phyloP scores from a whole-genome alignment of 192 early-diverging fungal genomes.

The Podila epigama region DNA sequence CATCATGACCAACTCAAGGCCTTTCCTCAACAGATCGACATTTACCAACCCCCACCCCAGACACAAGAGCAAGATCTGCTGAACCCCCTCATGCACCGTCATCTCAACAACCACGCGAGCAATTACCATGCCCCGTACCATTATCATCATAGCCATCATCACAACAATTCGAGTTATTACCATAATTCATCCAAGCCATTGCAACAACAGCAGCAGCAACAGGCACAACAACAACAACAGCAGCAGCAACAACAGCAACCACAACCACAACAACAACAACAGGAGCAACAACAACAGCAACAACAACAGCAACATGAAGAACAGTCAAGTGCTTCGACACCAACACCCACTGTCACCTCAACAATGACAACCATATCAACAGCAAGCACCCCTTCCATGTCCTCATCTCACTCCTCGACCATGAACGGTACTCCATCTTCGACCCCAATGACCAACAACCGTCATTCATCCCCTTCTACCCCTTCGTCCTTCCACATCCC shows the following conservation, averaged over 20 bases:
- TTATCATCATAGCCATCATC: constrained; percentile 11
- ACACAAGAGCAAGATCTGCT: constrained; percentile 16
- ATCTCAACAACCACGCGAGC: constrained; percentile 16
- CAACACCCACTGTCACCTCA: constrained; percentile 30
- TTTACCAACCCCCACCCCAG: constrained; percentile 29
- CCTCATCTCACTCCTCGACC: constrained; percentile 11
- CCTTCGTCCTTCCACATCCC: constrained; percentile 42
- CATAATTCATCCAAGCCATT: neutral
- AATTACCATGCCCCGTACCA: constrained; percentile 13
- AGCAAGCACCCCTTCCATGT: constrained; percentile 40
- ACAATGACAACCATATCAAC: constrained; percentile 29
- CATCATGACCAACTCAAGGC: constrained; percentile 23
- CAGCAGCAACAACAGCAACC: constrained; percentile 6
- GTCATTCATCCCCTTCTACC: constrained; percentile 19
- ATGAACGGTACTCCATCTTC: constrained; percentile 21
- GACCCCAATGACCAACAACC: constrained; percentile 2
- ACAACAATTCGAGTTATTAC: constrained; percentile 7
- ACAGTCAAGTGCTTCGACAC: constrained; percentile 35
- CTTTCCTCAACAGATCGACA: constrained; percentile 29
- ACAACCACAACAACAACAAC: constrained; percentile 3
- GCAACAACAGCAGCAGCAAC: constrained; percentile 1
- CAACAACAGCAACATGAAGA: neutral
- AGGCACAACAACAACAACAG: constrained; percentile 2
- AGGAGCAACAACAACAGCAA: constrained; percentile 3
- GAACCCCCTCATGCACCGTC: constrained; percentile 15